Evolutionary conservation across 2,329 filamentous ascomycete genomes (phyloP).

Genomic region (Colletotrichum scovillei): DNA sequence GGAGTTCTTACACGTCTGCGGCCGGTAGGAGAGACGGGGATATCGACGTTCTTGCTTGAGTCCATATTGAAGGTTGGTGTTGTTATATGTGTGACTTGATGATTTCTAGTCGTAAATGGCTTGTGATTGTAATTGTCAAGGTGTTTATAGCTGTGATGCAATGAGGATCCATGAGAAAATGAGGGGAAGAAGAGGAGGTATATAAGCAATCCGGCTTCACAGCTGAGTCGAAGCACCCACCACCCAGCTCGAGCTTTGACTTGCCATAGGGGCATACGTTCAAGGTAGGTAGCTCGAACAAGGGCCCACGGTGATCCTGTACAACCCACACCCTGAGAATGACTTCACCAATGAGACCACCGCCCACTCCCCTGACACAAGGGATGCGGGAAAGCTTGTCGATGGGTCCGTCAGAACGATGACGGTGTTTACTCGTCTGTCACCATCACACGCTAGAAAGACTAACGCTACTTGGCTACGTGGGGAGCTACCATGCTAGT

Average conservation of each 20-base stretch:
- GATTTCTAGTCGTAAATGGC: not conserved
- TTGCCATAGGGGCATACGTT: not conserved
- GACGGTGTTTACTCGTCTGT: conserved; percentile 21
- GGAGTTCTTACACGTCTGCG: conserved; percentile 30
- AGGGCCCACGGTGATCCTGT: conserved; percentile 6
- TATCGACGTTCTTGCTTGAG: conserved; percentile 28
- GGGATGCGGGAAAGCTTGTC: conserved; percentile 37
- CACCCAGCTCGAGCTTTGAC: not conserved
- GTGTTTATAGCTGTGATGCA: rapidly evolving
- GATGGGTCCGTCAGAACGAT: conserved; percentile 28
- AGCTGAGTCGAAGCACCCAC: not conserved
- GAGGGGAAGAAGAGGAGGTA: conserved; percentile 2
- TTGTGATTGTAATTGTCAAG: too few species aligned
- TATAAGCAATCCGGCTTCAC: conserved; percentile 26
- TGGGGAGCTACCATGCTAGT: not conserved
- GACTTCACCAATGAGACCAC: conserved; percentile 36
- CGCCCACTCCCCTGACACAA: conserved; percentile 35
- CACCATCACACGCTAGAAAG: not conserved
- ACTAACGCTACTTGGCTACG: not conserved
- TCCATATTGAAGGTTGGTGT: conserved; percentile 21
- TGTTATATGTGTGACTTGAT: not conserved
- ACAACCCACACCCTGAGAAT: conserved; percentile 17
- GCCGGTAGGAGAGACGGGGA: conserved; percentile 5
- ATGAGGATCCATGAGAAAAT: rapidly evolving
- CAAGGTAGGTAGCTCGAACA: not conserved